phyloP scores from a whole-genome alignment of 305 asterid genomes.

The Ruellia speciosa region DNA sequence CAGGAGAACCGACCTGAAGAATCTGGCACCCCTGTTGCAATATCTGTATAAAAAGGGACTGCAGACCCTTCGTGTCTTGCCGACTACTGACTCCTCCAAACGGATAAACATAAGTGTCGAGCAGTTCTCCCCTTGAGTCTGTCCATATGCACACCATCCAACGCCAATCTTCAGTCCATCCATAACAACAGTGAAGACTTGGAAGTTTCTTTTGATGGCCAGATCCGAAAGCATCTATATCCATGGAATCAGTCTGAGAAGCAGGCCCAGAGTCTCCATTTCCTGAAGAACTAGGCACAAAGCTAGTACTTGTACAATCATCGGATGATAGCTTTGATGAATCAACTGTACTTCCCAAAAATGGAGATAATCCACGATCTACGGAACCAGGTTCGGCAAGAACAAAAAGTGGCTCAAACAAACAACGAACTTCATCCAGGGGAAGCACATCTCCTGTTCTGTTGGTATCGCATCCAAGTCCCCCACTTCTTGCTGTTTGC shows the following conservation, averaged over 20 bases:
- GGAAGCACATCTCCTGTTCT: slow-evolving; percentile 58
- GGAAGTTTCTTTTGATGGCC: slow-evolving; percentile 72
- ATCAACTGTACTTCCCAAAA: slow-evolving; percentile 50
- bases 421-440: slow-evolving; percentile 66
- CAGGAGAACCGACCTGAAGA: slow-evolving; percentile 87
- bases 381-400: slow-evolving; percentile 93
- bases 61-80: slow-evolving; percentile 98
- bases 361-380: slow-evolving; percentile 74
- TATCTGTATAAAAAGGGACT: slow-evolving; percentile 89
- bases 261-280: slow-evolving; percentile 58
- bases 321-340: slow-evolving; percentile 66
- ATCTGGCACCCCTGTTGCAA: slow-evolving; percentile 97
- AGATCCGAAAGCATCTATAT: slow-evolving; percentile 64
- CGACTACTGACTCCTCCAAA: slow-evolving; percentile 97
- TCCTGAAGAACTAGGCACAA: slow-evolving; percentile 60
- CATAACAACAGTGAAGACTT: slow-evolving; percentile 96
- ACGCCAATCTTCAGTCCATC: slow-evolving; percentile 99
- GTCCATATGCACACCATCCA: slow-evolving; percentile 99
- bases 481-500: slow-evolving; percentile 81
- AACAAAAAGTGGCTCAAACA: slow-evolving; percentile 94
- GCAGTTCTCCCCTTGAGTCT: slow-evolving; percentile 94
- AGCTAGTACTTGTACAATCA: slow-evolving; percentile 67
- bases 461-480: slow-evolving; percentile 61
- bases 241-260: slow-evolving; percentile 59
- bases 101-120: slow-evolving; percentile 85